These are phyloP conservation scores for Penicillium sp. DNA, from an alignment of 2,329 filamentous ascomycete species.

Conservation along the genomic window DNA sequence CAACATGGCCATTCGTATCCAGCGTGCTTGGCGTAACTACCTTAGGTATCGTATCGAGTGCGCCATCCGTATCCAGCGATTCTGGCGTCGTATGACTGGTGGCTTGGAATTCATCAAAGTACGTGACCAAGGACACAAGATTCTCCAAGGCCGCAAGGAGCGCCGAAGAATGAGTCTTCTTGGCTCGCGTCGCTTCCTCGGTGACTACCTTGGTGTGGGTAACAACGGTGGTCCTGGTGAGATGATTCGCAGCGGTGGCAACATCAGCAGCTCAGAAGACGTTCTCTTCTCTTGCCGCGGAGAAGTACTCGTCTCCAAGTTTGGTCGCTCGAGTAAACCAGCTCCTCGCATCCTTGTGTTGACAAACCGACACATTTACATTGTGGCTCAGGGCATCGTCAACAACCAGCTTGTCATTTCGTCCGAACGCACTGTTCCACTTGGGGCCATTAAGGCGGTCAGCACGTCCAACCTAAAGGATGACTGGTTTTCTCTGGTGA, in stretches of 20 bases:
- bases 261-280: constrained; percentile 67
- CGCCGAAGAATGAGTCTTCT: constrained; percentile 86
- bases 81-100: constrained; percentile 91
- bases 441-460: constrained; percentile 87
- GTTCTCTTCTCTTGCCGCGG: constrained; percentile 88
- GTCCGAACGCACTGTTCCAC: constrained; percentile 76
- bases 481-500: constrained; percentile 93
- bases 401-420: constrained; percentile 80
- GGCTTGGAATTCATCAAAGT: constrained; percentile 87
- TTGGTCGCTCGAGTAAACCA: constrained; percentile 92
- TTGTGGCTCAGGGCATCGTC: constrained; percentile 79
- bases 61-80: constrained; percentile 88
- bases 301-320: constrained; percentile 88
- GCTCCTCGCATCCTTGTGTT: constrained; percentile 82
- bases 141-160: constrained; percentile 85
- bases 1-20: constrained; percentile 98
- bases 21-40: constrained; percentile 96
- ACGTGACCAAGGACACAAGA: constrained; percentile 80
- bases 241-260: constrained; percentile 73
- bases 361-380: constrained; percentile 83
- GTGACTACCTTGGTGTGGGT: constrained; percentile 89
- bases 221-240: constrained; percentile 78
- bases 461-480: constrained; percentile 79
- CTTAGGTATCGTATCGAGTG: constrained; percentile 89
- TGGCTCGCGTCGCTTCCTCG: constrained; percentile 87